These are phyloP conservation scores for Vitellaria paradoxa DNA, from an alignment of 179 eudicot genomes.

Conservation along the genomic window DNA sequence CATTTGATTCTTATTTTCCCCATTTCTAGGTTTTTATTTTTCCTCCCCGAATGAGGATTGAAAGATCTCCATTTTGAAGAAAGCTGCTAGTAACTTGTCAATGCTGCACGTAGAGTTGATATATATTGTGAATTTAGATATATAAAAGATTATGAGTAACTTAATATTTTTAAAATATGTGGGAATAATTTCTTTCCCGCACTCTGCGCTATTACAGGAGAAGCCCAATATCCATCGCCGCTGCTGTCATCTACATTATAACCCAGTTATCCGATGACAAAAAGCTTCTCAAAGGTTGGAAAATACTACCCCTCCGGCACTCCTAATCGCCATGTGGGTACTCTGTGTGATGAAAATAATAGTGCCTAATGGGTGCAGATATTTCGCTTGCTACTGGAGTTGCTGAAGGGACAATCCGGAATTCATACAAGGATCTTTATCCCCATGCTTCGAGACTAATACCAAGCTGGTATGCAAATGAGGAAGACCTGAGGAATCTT, in stretches of 20 bases:
- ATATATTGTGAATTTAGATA: too few species aligned
- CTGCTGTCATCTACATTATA: conserved; percentile 64
- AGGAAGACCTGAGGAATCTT: conserved; percentile 45
- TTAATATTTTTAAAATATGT: too few species aligned
- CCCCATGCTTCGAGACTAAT: conserved; percentile 56
- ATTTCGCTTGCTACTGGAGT: conserved; percentile 64
- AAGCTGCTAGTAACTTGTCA: too few species aligned
- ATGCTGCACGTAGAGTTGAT: too few species aligned
- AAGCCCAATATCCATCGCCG: conserved; percentile 81
- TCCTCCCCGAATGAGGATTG: too few species aligned
- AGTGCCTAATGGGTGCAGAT: conserved; percentile 34
- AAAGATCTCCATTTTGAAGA: too few species aligned
- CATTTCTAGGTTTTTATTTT: neutral
- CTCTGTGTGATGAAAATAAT: too few species aligned
- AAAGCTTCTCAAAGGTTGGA: conserved; percentile 43
- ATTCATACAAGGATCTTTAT: conserved; percentile 56
- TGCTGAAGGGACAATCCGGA: conserved; percentile 68
- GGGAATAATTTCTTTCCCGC: too few species aligned
- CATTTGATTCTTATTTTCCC: too few species aligned
- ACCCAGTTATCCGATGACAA: conserved; percentile 53
- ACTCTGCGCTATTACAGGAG: conserved; percentile 40
- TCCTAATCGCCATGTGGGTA: too few species aligned
- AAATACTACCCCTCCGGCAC: too few species aligned
- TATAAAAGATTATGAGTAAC: too few species aligned
- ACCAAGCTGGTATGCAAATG: conserved; percentile 64